phyloP scores from a whole-genome alignment of 1,139 yeast genomes.

The Meyerozyma sp. region DNA sequence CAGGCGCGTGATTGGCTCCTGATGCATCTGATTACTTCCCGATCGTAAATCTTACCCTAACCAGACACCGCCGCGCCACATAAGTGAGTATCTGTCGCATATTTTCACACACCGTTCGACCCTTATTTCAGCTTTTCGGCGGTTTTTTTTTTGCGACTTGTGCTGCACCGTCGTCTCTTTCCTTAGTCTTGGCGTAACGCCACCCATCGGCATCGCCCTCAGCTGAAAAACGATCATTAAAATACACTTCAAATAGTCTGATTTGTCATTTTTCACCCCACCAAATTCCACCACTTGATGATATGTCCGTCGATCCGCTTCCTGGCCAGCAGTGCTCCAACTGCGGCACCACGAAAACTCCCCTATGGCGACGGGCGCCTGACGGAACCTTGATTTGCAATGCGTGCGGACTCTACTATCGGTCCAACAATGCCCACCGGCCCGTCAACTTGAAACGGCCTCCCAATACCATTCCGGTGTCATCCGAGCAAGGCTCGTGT shows the following conservation, averaged over 20 bases:
- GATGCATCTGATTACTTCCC: background rate
- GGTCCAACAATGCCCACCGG: slow-evolving; percentile 50
- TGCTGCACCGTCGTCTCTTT: no score
- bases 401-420: slow-evolving; percentile 63
- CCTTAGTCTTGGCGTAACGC: no score
- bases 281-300: background rate
- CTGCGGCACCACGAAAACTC: slow-evolving; percentile 66
- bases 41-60: background rate
- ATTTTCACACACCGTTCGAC: no score
- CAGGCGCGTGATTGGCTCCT: background rate
- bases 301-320: background rate
- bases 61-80: background rate
- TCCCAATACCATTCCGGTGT: slow-evolving; percentile 50
- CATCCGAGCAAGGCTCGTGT: slow-evolving; percentile 55
- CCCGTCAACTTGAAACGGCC: slow-evolving; percentile 63
- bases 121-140: no score
- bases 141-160: no score
- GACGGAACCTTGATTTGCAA: slow-evolving; percentile 63
- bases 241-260: no score
- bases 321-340: slow-evolving; percentile 53
- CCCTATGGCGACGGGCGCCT: slow-evolving; percentile 67
- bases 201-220: no score
- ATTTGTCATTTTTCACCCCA: background rate
- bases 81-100: background rate
- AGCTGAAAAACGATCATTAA: no score